These are phyloP conservation scores for Ophiostoma perfectum DNA, from an alignment of 2,329 filamentous ascomycete genomes.

Conservation along the genomic window DNA sequence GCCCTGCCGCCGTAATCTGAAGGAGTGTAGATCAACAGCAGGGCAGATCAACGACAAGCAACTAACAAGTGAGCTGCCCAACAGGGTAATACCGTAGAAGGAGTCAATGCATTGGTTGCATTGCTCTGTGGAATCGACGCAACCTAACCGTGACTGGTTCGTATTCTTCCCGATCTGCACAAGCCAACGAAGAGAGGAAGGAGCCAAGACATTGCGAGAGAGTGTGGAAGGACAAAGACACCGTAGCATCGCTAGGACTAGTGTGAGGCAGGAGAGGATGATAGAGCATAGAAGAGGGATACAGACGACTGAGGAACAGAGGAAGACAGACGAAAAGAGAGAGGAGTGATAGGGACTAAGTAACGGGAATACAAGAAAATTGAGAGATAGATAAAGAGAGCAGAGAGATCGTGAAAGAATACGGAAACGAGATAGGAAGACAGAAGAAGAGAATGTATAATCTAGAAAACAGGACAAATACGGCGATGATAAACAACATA, in stretches of 20 bases:
- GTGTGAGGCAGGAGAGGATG: not conserved
- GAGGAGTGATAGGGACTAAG: no score
- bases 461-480: no score
- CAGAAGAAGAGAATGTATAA: no score
- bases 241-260: not conserved
- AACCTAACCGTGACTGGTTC: not conserved
- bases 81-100: constrained; percentile 2
- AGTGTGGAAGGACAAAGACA: not conserved
- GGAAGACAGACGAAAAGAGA: not conserved
- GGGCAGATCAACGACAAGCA: not conserved
- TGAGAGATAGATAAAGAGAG: not conserved
- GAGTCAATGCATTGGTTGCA: no score
- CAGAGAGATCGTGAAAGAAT: not conserved
- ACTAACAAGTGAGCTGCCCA: not conserved
- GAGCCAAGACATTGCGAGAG: not conserved
- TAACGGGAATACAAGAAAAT: no score
- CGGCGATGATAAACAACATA: no score
- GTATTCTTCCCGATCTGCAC: constrained; percentile 1
- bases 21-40: not conserved
- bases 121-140: no score
- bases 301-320: not conserved
- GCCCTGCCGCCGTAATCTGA: not conserved
- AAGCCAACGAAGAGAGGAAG: not conserved
- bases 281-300: not conserved
- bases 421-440: not conserved